Percentiles rank a stretch among this genome's conserved stretches.
These are phyloP conservation scores for Marasmius oreades DNA, from an alignment of 1,284 basidiomycete genomes.

Conservation along the genomic window DNA sequence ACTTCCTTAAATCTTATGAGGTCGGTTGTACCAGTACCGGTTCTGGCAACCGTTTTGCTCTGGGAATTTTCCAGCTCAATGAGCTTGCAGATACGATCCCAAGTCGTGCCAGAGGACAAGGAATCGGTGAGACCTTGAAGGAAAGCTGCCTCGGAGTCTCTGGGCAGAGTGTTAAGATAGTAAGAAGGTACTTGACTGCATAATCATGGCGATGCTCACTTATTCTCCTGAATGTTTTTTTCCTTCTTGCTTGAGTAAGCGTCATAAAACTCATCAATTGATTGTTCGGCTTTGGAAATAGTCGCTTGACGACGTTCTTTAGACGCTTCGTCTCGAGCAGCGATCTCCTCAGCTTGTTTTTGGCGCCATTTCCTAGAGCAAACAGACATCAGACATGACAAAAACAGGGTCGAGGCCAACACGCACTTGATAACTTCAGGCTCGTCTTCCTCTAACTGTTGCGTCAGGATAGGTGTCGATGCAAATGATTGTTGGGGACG, in stretches of 20 bases:
- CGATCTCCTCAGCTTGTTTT: slow-evolving; percentile 85
- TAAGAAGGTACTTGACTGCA: neutral
- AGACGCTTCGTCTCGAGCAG: slow-evolving; percentile 73
- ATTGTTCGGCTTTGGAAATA: slow-evolving; percentile 84
- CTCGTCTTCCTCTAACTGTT: slow-evolving; percentile 76
- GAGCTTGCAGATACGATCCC: slow-evolving; percentile 89
- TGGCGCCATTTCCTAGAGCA: slow-evolving; percentile 78
- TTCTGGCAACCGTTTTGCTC: slow-evolving; percentile 90
- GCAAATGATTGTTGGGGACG: slow-evolving; percentile 69
- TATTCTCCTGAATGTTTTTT: slow-evolving; percentile 92
- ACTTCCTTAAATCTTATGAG: slow-evolving; percentile 91
- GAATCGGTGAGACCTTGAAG: slow-evolving; percentile 69
- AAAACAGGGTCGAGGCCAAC: neutral
- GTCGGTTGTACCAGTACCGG: slow-evolving; percentile 87
- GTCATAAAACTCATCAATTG: slow-evolving; percentile 96
- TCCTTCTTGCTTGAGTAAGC: slow-evolving; percentile 92
- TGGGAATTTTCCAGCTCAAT: slow-evolving; percentile 94
- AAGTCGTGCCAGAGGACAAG: slow-evolving; percentile 90
- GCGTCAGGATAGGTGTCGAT: slow-evolving; percentile 69
- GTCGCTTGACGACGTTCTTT: slow-evolving; percentile 83
- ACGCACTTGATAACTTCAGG: slow-evolving; percentile 83
- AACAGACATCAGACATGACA: slow-evolving; percentile 2
- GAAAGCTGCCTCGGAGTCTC: slow-evolving; percentile 88
- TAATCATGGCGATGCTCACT: slow-evolving; percentile 54
- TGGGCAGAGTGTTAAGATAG: slow-evolving; percentile 29